These are phyloP conservation scores for Purshia tridentata DNA, from an alignment of 306 rosid species.

Conservation along the genomic window DNA sequence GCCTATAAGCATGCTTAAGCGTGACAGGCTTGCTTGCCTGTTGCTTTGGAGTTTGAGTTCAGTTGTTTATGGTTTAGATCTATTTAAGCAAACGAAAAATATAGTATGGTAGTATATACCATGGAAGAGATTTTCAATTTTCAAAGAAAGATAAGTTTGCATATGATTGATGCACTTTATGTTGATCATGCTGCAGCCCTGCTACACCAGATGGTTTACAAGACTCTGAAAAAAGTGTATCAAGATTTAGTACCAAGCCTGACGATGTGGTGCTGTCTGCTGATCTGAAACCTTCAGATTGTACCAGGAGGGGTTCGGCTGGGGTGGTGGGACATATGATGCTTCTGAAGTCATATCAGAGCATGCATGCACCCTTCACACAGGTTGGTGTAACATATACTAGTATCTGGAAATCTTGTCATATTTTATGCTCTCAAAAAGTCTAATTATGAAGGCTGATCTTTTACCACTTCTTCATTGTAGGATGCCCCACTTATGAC, in stretches of 20 bases:
- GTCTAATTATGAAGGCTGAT: constrained; percentile 20
- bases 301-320: constrained; percentile 74
- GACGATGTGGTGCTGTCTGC: constrained; percentile 35
- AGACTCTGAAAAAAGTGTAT: constrained; percentile 32
- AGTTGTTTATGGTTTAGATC: constrained; percentile 3
- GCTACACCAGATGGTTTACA: constrained; percentile 40
- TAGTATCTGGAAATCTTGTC: constrained; percentile 24
- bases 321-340: constrained; percentile 64
- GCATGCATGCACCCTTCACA: constrained; percentile 86
- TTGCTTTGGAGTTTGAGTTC: background rate
- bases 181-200: constrained; percentile 41
- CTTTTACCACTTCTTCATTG: constrained; percentile 23
- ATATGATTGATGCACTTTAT: constrained; percentile 15
- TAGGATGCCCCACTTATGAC: constrained; percentile 96
- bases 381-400: constrained; percentile 61
- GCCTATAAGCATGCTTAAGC: background rate
- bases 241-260: constrained; percentile 37
- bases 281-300: constrained; percentile 50
- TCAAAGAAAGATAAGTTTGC: background rate
- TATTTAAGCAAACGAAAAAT: background rate
- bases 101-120: background rate
- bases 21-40: background rate
- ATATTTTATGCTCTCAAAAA: constrained; percentile 18
- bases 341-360: constrained; percentile 80
- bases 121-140: background rate